phyloP scores from a whole-genome alignment of 768 basidiomycete species.

The Xerocomus potaroensis region DNA sequence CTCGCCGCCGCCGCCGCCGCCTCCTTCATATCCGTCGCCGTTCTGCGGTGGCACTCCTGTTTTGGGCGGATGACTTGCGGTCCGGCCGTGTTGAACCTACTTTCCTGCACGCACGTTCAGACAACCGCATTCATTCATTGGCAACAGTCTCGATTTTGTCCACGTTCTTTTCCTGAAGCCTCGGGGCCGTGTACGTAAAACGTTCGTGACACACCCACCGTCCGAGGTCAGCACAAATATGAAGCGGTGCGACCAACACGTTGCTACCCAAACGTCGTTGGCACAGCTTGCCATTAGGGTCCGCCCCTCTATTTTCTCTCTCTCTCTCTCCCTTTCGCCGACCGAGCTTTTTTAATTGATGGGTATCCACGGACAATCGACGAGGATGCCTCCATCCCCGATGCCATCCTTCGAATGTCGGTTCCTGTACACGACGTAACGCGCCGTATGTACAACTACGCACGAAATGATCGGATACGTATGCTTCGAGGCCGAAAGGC shows the following conservation, averaged over 20 bases:
- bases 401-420: background rate
- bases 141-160: background rate
- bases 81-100: background rate
- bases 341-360: constrained; percentile 5
- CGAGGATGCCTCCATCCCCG: background rate
- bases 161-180: background rate
- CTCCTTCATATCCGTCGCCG: constrained; percentile 11
- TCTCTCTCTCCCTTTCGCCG: background rate
- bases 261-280: constrained; percentile 8
- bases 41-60: background rate
- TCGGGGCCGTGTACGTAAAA: constrained; percentile 14
- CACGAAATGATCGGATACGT: background rate
- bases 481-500: background rate
- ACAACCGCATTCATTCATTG: background rate
- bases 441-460: background rate
- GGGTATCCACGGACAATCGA: constrained; percentile 3
- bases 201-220: background rate
- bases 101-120: background rate
- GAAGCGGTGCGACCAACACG: constrained; percentile 22
- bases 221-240: constrained; percentile 11
- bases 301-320: background rate
- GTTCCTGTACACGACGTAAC: background rate
- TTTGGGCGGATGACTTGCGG: background rate
- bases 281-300: constrained; percentile 7
- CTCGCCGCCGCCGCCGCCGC: constrained; percentile 2